Base-by-base conservation (phyloP, 2,329 filamentous ascomycete genomes). In the Cryphonectria japonica region DNA sequence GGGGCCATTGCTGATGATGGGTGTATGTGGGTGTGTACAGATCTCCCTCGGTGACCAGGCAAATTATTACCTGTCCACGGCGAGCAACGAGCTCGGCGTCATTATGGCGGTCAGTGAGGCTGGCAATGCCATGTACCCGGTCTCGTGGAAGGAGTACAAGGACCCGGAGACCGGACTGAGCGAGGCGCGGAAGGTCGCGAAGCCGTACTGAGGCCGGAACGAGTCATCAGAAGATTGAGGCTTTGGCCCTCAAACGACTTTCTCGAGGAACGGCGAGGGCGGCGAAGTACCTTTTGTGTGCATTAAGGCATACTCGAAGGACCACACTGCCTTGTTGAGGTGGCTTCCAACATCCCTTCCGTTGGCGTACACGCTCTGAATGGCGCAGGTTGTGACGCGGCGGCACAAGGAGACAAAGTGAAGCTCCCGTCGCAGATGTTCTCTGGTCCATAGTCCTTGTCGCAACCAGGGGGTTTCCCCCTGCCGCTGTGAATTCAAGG, bases 11-110 rank as follows among this genome's bases (percentile, higher is more conserved):
- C 68, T 72, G 37, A 70, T 6, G 16, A 57, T 34, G 4, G 7
- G 29, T 34, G 16, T 39, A 34, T 34, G 34, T 26, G 57, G 29
- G 19, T 13, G 16, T 16, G 50, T 13, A 39, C 66, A 92, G 90
- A 96, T 97, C 71, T 96, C 93, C 9, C 83, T 98, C 19, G 96
- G 96, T 52, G 96, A 99, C 79, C 95, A 98, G 83, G 90, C 92
- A 66, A 97, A 93, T 77, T 99, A 98, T 80, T 99, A 98, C 80
- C 87, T 97, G n/a, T 93, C 91, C 37, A 99, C 96, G 1, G 94
- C 94, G 39, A 89, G 89, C 75, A 98, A 99, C 81, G 93, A 97
- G 79, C 85, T 97, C 57, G 96, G 96, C 2, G 95, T 98, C 71
- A 93, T 99, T 54, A 93, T 98, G 90, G 96, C 95, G 13, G 91